These are phyloP conservation scores for Moesziomyces sp. DNA, from an alignment of 1,284 basidiomycete species.

Conservation along the genomic window DNA sequence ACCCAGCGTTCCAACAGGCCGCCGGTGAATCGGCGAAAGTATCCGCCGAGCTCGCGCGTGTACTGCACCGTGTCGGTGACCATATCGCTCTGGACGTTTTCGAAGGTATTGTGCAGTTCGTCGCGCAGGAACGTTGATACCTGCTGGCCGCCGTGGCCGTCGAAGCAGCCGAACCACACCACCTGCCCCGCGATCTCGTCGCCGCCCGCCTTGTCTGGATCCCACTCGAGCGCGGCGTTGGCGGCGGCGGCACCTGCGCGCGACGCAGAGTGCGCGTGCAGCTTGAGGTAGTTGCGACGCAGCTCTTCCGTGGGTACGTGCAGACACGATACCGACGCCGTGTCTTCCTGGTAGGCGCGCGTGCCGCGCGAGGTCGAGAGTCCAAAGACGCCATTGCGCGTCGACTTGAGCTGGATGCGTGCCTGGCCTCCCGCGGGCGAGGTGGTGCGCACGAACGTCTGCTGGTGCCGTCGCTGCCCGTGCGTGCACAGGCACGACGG, in stretches of 20 bases:
- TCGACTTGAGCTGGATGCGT: constrained; percentile 42
- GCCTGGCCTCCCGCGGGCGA: constrained; percentile 36
- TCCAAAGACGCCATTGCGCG: constrained; percentile 49
- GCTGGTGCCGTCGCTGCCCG: constrained; percentile 24
- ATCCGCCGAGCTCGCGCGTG: constrained; percentile 62
- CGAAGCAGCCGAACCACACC: constrained; percentile 66
- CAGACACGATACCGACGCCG: constrained; percentile 59
- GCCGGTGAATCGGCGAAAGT: constrained; percentile 63
- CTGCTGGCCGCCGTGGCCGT: constrained; percentile 62
- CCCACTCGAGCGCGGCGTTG: constrained; percentile 48
- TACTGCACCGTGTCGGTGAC: constrained; percentile 63
- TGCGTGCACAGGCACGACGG: constrained; percentile 6
- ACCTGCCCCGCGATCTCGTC: constrained; percentile 62
- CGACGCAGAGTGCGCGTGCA: constrained; percentile 24
- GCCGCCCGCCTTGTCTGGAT: constrained; percentile 51
- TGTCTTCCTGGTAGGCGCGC: constrained; percentile 63
- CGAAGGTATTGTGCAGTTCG: constrained; percentile 60
- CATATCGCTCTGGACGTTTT: constrained; percentile 54
- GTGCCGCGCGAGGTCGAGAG: constrained; percentile 56
- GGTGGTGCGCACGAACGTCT: constrained; percentile 41
- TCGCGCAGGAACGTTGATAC: constrained; percentile 58
- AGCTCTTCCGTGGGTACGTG: constrained; percentile 54
- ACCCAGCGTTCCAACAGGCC: constrained; percentile 62
- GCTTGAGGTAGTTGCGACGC: constrained; percentile 41
- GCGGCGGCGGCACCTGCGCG: constrained; percentile 27